A percentile compares a stretch with the other conserved stretches of the same genome.
phyloP scores from a whole-genome alignment of 2,329 filamentous ascomycete species.

The Calonectria pteridis region DNA sequence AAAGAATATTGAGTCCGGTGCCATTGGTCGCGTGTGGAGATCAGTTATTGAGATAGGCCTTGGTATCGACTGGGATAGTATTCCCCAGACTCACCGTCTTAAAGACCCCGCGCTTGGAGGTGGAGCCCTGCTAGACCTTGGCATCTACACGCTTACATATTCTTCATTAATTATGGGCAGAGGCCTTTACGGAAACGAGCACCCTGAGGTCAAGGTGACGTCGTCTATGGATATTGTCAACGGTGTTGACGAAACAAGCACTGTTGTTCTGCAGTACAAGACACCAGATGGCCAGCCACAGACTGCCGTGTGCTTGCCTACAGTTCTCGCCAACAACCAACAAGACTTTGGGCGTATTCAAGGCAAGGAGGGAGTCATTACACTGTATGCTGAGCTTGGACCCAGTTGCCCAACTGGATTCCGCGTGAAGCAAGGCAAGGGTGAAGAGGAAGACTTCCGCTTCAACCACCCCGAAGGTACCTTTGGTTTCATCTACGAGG shows the following conservation, averaged over 20 bases:
- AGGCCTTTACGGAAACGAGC: slow-evolving; percentile 40
- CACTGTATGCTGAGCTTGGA: slow-evolving; percentile 48
- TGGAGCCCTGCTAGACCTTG: slow-evolving; percentile 56
- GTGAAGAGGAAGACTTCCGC: slow-evolving; percentile 45
- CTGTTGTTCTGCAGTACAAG: slow-evolving; percentile 53
- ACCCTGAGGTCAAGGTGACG: slow-evolving; percentile 49
- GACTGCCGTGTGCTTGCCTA: slow-evolving; percentile 53
- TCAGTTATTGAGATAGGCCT: slow-evolving; percentile 54
- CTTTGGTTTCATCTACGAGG: slow-evolving; percentile 57
- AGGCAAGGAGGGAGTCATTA: slow-evolving; percentile 52
- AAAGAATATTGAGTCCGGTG: slow-evolving; percentile 52
- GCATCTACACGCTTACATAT: slow-evolving; percentile 57
- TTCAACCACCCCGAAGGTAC: slow-evolving; percentile 51
- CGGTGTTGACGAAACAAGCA: slow-evolving; percentile 51
- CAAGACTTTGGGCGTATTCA: slow-evolving; percentile 52
- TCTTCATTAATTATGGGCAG: slow-evolving; percentile 50
- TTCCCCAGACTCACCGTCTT: slow-evolving; percentile 47
- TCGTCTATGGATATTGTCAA: slow-evolving; percentile 51
- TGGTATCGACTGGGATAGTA: slow-evolving; percentile 48
- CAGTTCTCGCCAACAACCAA: slow-evolving; percentile 42
- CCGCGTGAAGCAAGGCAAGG: slow-evolving; percentile 51
- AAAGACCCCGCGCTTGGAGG: slow-evolving; percentile 55
- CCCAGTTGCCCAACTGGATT: slow-evolving; percentile 47
- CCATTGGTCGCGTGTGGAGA: slow-evolving; percentile 54
- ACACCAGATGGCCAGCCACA: slow-evolving; percentile 47